A percentile compares a stretch with the other conserved stretches of the same genome.
These are phyloP conservation scores for Coemansia sp. DNA, from an alignment of 192 early-diverging fungal species.

Conservation along the genomic window DNA sequence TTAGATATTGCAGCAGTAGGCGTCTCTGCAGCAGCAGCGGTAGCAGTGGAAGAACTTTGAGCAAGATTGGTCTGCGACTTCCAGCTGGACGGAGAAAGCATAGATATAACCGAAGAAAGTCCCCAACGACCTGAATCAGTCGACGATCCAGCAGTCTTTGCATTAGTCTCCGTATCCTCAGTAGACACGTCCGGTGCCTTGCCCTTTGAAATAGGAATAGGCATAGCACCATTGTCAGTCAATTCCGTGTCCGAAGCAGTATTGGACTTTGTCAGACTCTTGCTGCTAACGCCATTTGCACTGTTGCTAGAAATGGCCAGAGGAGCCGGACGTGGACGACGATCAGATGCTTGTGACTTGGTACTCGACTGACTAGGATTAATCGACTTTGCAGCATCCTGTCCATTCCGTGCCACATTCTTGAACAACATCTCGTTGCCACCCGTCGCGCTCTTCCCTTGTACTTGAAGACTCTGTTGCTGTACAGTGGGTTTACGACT, in stretches of 20 bases:
- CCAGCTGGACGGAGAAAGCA: constrained; percentile 49
- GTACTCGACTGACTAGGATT: constrained; percentile 8
- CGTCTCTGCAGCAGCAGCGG: constrained; percentile 14
- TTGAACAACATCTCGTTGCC: constrained; percentile 32
- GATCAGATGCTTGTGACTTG: constrained; percentile 12
- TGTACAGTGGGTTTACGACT: neutral
- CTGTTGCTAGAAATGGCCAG: constrained; percentile 4
- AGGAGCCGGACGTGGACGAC: constrained; percentile 13
- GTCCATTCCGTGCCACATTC: constrained; percentile 10
- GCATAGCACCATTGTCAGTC: constrained; percentile 7
- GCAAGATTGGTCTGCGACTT: constrained; percentile 16
- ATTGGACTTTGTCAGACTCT: no score
- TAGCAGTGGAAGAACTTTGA: neutral
- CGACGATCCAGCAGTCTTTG: no score
- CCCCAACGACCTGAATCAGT: constrained; percentile 27
- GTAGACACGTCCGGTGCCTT: neutral
- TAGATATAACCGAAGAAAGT: constrained; percentile 16
- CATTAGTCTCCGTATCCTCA: constrained; percentile 1
- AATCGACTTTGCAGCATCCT: neutral
- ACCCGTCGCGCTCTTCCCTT: constrained; percentile 4
- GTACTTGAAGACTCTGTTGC: no score
- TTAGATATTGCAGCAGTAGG: constrained; percentile 4
- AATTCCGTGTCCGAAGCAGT: no score
- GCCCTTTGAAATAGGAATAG: constrained; percentile 19
- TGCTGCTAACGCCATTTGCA: constrained; percentile 2